Evolutionary conservation across 2,329 filamentous ascomycete species (phyloP).

Genomic region (Alternaria arborescens): DNA sequence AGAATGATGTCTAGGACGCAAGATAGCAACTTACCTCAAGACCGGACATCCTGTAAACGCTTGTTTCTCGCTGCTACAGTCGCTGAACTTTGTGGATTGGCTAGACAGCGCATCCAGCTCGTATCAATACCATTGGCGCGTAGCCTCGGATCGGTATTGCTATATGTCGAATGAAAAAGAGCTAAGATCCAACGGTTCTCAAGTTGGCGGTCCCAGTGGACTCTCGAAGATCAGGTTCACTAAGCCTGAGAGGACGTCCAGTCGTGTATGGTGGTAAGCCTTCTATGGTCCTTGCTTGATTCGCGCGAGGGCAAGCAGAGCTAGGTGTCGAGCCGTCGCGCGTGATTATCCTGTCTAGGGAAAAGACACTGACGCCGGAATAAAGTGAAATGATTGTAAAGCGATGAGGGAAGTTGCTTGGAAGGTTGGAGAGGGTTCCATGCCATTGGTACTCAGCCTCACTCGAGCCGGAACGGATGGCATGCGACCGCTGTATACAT

Average conservation of each 20-base stretch:
- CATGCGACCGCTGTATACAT: slow-evolving; percentile 12
- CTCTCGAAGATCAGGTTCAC: neutral
- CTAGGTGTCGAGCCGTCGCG: slow-evolving; percentile 1
- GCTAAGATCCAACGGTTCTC: neutral
- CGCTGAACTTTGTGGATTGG: neutral
- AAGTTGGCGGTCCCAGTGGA: neutral
- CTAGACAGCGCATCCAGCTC: neutral
- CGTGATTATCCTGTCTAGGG: neutral
- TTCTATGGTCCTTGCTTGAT: neutral
- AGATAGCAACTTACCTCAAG: slow-evolving; percentile 35
- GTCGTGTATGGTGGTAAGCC: neutral
- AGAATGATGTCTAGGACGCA: neutral
- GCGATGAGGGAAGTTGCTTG: slow-evolving; percentile 15
- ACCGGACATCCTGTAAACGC: slow-evolving; percentile 32
- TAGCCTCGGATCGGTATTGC: neutral
- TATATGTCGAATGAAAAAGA: neutral
- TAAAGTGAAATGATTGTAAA: slow-evolving; percentile 4
- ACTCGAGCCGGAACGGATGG: slow-evolving; percentile 14
- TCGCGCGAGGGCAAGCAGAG: neutral
- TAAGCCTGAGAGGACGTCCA: neutral
- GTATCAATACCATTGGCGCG: slow-evolving; percentile 7
- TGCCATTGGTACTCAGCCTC: slow-evolving; percentile 22
- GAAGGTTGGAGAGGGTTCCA: slow-evolving; percentile 8
- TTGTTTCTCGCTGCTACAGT: neutral
- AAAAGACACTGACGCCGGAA: slow-evolving; percentile 4